phyloP scores from a whole-genome alignment of 352 stramenopile genomes.

The Globisporangium irregulare region DNA sequence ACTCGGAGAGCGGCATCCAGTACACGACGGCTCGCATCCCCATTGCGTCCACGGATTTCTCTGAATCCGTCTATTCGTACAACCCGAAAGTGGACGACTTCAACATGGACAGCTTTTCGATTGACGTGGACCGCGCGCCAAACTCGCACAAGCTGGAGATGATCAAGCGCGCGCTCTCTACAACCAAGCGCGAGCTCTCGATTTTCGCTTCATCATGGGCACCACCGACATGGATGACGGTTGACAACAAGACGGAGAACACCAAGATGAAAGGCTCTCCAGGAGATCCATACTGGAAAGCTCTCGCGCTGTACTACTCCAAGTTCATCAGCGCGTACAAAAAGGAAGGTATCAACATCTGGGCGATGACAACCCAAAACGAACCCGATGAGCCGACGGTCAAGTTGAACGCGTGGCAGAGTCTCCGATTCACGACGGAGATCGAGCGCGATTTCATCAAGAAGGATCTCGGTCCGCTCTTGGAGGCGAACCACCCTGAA shows the following conservation, averaged over 20 bases:
- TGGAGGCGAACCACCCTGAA: constrained; percentile 63
- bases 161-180: constrained; percentile 53
- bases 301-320: constrained; percentile 83
- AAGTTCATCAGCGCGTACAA: constrained; percentile 88
- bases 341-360: constrained; percentile 67
- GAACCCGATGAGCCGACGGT: constrained; percentile 61
- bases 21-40: constrained; percentile 79
- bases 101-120: constrained; percentile 67
- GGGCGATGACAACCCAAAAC: constrained; percentile 86
- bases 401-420: constrained; percentile 54
- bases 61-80: constrained; percentile 81
- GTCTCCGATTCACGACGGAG: constrained; percentile 45
- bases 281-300: constrained; percentile 64
- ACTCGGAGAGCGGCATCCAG: constrained; percentile 56
- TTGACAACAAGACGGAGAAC: constrained; percentile 51
- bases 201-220: constrained; percentile 88
- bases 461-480: constrained; percentile 65
- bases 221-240: constrained; percentile 87
- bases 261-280: constrained; percentile 53
- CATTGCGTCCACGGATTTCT: constrained; percentile 88
- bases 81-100: constrained; percentile 65
- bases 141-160: constrained; percentile 69
- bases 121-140: constrained; percentile 58
- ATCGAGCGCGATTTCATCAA: constrained; percentile 75
- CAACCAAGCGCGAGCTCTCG: constrained; percentile 37